A percentile compares a stretch with the other conserved stretches of the same genome.
Conservation (phyloP, 176 grass and related monocot species). For the Aegilops speltoides region DNA sequence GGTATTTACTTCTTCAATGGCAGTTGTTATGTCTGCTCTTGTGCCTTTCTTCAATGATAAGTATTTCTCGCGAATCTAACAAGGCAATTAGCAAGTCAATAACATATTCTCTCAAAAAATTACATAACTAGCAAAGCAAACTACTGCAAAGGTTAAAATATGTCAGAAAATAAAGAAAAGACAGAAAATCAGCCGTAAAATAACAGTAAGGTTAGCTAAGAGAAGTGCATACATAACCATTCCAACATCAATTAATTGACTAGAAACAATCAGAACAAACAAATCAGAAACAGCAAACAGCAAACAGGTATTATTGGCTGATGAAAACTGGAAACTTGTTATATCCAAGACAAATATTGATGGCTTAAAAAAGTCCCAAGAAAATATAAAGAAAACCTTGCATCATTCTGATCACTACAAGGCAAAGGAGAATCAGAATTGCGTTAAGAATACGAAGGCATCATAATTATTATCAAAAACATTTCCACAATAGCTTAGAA, state of each 20-base stretch:
- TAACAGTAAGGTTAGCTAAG: background rate
- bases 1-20: conserved; percentile 87
- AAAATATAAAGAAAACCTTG: background rate
- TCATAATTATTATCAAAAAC: background rate
- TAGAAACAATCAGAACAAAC: conserved; percentile 8
- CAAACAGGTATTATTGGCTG: background rate
- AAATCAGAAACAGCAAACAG: background rate
- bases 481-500: background rate
- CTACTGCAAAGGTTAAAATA: conserved; percentile 3
- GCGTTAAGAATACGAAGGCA: background rate
- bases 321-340: background rate
- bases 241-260: conserved; percentile 10
- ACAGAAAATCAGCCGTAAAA: background rate
- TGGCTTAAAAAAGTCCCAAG: background rate
- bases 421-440: background rate
- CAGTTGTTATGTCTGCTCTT: conserved; percentile 68
- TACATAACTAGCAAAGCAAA: conserved; percentile 16
- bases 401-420: background rate
- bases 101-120: conserved; percentile 7
- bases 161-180: background rate
- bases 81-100: conserved; percentile 26
- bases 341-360: conserved; percentile 18
- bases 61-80: conserved; percentile 84
- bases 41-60: conserved; percentile 96
- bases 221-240: background rate